Evolutionary conservation across 1,284 basidiomycete species (phyloP).

Genomic region (Trametes sp.): DNA sequence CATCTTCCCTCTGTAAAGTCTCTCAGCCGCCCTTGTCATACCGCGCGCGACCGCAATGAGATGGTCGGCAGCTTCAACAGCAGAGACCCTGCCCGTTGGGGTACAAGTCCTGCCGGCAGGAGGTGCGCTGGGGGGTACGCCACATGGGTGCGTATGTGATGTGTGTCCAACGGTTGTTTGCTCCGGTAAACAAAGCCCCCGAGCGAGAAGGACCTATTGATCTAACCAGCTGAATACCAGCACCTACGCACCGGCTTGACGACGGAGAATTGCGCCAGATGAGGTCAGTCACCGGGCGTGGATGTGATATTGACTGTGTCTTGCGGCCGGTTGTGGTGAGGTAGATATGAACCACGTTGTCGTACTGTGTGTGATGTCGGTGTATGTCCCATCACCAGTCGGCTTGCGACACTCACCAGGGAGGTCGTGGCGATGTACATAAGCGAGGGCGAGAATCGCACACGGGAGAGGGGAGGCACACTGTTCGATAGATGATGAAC

Average conservation of each 20-base stretch:
- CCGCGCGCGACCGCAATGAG: too few relatives aligned
- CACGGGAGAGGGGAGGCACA: constrained; percentile 55
- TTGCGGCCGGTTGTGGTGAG: constrained; percentile 75
- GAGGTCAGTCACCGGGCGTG: constrained; percentile 67
- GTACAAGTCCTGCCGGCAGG: too few relatives aligned
- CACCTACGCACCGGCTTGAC: constrained; percentile 66
- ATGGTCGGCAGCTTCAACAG: too few relatives aligned
- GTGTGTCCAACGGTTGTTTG: too few relatives aligned
- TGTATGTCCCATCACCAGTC: constrained; percentile 1
- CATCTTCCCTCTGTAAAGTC: too few relatives aligned
- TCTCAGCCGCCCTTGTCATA: too few relatives aligned
- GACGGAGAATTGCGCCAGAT: constrained; percentile 73
- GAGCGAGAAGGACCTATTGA: too few relatives aligned
- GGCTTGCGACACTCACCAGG: constrained; percentile 49
- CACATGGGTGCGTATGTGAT: too few relatives aligned
- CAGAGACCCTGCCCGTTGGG: too few relatives aligned
- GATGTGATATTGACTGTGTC: constrained; percentile 72
- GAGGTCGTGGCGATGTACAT: constrained; percentile 75
- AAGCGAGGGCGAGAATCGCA: constrained; percentile 75
- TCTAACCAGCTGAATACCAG: too few relatives aligned
- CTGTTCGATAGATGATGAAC: constrained; percentile 42
- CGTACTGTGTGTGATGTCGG: constrained; percentile 50
- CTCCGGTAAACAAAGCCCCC: too few relatives aligned
- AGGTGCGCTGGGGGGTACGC: too few relatives aligned
- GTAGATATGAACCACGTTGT: constrained; percentile 67